phyloP scores from a whole-genome alignment of 441 rosid genomes.

The Brassica balearica region DNA sequence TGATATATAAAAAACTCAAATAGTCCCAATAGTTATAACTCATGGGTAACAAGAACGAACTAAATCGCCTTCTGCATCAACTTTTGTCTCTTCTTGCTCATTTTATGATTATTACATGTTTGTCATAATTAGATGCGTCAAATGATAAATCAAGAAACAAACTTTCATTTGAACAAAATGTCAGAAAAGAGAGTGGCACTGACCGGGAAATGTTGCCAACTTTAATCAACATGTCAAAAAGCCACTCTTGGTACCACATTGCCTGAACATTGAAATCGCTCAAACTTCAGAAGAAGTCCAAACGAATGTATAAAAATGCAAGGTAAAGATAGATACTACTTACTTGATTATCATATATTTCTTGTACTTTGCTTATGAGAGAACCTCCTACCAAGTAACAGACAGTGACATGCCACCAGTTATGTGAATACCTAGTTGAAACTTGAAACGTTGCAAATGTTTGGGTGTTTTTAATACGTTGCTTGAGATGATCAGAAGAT shows the following conservation, averaged over 20 bases:
- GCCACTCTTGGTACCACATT: constrained; percentile 30
- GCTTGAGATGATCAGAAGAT: not conserved
- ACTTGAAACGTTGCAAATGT: constrained; percentile 2
- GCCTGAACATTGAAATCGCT: constrained; percentile 10
- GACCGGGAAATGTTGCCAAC: constrained; percentile 29
- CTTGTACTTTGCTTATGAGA: constrained; percentile 54
- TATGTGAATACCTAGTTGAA: constrained; percentile 69
- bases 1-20: too few species aligned
- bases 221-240: constrained; percentile 33
- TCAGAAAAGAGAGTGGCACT: not conserved
- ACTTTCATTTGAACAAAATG: not conserved
- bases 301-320: not conserved
- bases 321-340: not conserved
- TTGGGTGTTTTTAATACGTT: not conserved
- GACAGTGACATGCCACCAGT: constrained; percentile 94
- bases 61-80: too few species aligned
- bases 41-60: too few species aligned
- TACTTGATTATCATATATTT: constrained; percentile 63
- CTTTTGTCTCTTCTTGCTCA: too few species aligned
- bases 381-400: constrained; percentile 89
- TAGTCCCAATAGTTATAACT: too few species aligned
- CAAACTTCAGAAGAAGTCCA: not conserved
- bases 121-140: constrained; percentile 18
- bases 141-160: constrained; percentile 13
- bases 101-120: constrained; percentile 47